phyloP scores from a whole-genome alignment of 2,329 filamentous ascomycete genomes.

The Nigrospora sphaerica region DNA sequence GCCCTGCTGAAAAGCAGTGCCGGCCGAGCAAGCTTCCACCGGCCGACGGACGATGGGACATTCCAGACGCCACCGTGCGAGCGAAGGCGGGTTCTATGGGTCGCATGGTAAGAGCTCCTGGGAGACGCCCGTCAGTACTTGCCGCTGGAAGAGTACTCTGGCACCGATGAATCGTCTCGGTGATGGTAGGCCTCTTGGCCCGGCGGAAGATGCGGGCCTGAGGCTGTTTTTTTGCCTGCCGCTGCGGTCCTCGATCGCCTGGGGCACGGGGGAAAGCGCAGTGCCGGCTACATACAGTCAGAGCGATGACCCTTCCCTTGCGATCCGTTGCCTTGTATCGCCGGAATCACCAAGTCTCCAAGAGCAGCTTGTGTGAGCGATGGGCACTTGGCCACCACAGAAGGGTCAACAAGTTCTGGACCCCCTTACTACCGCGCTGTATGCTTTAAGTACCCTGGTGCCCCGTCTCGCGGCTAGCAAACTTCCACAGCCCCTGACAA shows the following conservation, averaged over 20 bases:
- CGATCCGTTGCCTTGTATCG: conserved; percentile 23
- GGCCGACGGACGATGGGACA: conserved; percentile 44
- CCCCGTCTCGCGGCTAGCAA: conserved; percentile 12
- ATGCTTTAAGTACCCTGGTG: conserved; percentile 34
- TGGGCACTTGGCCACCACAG: conserved; percentile 36
- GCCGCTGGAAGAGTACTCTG: conserved; percentile 57
- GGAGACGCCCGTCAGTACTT: conserved; percentile 68
- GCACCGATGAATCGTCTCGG: conserved; percentile 28
- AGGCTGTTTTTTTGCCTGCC: conserved; percentile 16
- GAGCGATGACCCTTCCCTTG: conserved; percentile 27
- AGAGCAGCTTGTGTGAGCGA: conserved; percentile 23
- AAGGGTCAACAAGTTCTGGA: conserved; percentile 32
- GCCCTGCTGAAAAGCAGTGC: conserved; percentile 46
- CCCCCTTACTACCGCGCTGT: conserved; percentile 24
- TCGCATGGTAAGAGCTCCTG: conserved; percentile 68
- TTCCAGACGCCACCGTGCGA: conserved; percentile 51
- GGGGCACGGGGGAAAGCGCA: conserved; percentile 34
- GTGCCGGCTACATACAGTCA: conserved; percentile 42
- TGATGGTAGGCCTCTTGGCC: conserved; percentile 12
- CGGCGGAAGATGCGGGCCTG: conserved; percentile 20
- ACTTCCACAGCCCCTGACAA: not conserved
- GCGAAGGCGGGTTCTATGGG: conserved; percentile 65
- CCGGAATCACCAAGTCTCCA: conserved; percentile 33
- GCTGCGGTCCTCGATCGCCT: not conserved
- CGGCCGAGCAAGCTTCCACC: conserved; percentile 23